These are phyloP conservation scores for Schizothecium vesticola DNA, from an alignment of 495 filamentous ascomycete species.

Conservation along the genomic window DNA sequence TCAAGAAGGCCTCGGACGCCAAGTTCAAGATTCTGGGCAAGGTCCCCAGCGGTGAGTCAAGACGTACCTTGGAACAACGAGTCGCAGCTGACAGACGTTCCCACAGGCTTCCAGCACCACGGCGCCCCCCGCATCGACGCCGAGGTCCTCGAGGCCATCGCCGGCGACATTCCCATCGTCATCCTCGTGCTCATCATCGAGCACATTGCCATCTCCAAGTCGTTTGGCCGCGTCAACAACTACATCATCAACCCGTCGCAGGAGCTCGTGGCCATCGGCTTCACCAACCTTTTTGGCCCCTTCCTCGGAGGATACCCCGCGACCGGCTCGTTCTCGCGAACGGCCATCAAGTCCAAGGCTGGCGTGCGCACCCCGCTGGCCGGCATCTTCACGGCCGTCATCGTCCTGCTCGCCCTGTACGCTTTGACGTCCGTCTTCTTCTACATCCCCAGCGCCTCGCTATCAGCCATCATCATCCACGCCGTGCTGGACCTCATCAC, in stretches of 20 bases:
- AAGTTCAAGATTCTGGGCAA: conserved; percentile 39
- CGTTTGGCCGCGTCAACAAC: conserved; percentile 50
- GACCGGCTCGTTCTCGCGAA: conserved; percentile 49
- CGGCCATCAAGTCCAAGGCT: conserved; percentile 46
- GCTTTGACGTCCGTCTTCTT: conserved; percentile 48
- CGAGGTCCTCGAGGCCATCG: conserved; percentile 30
- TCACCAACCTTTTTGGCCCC: conserved; percentile 47
- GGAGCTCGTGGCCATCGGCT: conserved; percentile 50
- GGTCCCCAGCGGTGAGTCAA: conserved; percentile 38
- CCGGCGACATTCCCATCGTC: conserved; percentile 32
- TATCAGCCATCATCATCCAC: conserved; percentile 50
- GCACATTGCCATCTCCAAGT: conserved; percentile 52
- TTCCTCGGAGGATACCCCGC: conserved; percentile 50
- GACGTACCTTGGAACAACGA: neutral
- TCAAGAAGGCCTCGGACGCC: conserved; percentile 23
- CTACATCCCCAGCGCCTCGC: conserved; percentile 42
- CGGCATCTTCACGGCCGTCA: conserved; percentile 46
- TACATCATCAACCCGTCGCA: conserved; percentile 52
- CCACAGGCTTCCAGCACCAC: conserved; percentile 40
- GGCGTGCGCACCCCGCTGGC: conserved; percentile 50
- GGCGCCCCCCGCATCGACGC: conserved; percentile 33
- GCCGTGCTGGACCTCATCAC: conserved; percentile 49
- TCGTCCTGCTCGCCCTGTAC: conserved; percentile 49
- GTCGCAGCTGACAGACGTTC: neutral
- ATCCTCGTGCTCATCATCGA: conserved; percentile 50